These are phyloP conservation scores for Aspergillus sp. DNA, from an alignment of 2,329 filamentous ascomycete species.

Conservation along the genomic window DNA sequence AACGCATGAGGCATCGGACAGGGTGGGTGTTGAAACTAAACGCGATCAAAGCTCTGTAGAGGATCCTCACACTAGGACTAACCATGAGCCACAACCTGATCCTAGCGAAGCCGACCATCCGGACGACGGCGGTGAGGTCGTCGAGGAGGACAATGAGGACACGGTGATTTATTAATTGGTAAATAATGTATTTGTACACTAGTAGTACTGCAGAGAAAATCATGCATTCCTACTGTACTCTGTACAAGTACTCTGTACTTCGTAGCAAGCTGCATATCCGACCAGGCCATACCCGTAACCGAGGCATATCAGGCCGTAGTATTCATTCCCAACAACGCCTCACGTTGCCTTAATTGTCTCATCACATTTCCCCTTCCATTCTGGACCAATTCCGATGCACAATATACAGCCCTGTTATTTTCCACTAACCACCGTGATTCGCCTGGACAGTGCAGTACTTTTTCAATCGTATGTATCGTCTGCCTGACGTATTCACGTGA, in stretches of 20 bases:
- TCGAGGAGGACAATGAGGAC: conserved; percentile 81
- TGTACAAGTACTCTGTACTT: neutral
- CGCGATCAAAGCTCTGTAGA: conserved; percentile 10
- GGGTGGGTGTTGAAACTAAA: conserved; percentile 17
- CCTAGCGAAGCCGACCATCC: conserved; percentile 42
- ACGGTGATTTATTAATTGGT: conserved; percentile 70
- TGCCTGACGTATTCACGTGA: conserved; percentile 13
- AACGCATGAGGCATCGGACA: conserved; percentile 39
- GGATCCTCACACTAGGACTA: conserved; percentile 17
- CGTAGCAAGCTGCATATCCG: no score
- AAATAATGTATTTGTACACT: neutral
- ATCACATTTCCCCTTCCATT: neutral
- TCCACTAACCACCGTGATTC: no score
- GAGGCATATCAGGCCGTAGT: conserved; percentile 5
- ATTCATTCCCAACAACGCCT: neutral
- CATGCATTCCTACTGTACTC: neutral
- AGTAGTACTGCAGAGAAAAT: neutral
- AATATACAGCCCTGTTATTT: no score
- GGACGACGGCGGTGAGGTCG: conserved; percentile 67
- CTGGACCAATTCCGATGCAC: no score
- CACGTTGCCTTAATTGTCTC: neutral
- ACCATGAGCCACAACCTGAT: conserved; percentile 23
- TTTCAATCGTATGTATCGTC: neutral
- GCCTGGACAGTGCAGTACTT: neutral
- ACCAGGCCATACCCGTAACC: conserved; percentile 1